A percentile compares a stretch with the other conserved stretches of the same genome.
phyloP scores from a whole-genome alignment of 805 yeast species.

The Barnettozyma vustinii region DNA sequence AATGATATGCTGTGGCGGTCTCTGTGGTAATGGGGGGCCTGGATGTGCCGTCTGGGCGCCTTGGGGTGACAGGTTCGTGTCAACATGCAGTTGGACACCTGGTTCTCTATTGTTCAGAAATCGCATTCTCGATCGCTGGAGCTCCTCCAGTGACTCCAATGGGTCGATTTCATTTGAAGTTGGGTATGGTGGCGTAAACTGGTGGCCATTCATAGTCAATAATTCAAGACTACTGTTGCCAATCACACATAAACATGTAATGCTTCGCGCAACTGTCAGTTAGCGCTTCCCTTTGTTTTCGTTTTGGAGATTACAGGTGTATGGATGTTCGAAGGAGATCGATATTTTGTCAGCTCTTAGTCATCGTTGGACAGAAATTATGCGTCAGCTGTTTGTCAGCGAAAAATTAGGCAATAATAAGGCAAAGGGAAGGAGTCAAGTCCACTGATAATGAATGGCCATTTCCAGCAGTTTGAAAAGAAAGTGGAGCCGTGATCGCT shows the following conservation, averaged over 20 bases:
- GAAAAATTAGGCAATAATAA: not conserved
- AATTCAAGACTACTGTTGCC: not conserved
- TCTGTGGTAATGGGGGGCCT: constrained; percentile 21
- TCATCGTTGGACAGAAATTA: not conserved
- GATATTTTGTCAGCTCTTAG: not conserved
- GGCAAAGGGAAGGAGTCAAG: not conserved
- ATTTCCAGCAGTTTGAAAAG: no score
- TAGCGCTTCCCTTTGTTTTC: not conserved
- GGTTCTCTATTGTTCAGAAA: not conserved
- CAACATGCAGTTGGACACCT: constrained; percentile 2
- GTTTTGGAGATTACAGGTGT: not conserved
- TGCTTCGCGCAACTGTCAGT: not conserved
- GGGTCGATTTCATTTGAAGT: not conserved
- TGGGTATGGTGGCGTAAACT: constrained; percentile 6
- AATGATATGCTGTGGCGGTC: constrained; percentile 20
- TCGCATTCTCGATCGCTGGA: not conserved
- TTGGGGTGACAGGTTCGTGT: not conserved
- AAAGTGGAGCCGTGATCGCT: no score
- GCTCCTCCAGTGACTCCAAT: constrained; percentile 3
- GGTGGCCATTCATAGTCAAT: not conserved
- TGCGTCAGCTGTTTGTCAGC: not conserved
- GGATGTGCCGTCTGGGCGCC: not conserved
- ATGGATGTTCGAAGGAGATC: not conserved
- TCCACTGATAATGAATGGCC: not conserved
- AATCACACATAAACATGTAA: not conserved